Base-by-base conservation (phyloP, 257 asterid genomes). In the Rehmannia glutinosa region DNA sequence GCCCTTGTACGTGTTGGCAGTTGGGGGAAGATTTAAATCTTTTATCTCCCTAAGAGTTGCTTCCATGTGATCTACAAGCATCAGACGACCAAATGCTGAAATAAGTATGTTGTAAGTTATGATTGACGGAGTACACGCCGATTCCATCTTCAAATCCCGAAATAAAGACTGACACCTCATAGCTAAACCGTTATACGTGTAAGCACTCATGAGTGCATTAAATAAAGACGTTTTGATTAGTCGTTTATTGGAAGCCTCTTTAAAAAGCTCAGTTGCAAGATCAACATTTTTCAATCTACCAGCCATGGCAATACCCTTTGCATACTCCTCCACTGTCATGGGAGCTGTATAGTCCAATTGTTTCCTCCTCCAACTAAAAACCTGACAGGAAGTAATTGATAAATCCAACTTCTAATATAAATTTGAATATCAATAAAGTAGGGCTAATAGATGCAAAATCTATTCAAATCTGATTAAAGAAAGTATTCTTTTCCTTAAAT, bases 31-130 rank as follows among this genome's bases (percentile, higher is more conserved):
- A 55, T 80, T 79, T 70, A 68, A 66, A 39, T 77, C 85, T 45
- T 50, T 75, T n/a, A 88, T 64, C 81, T 88, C 96, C 63, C 53
- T 71, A 35, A 81, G 64, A 55, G 80, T 66, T 55, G 83, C 84
- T 71, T 88, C 90, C 99, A 91, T 94, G 83, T 80, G 96, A 81
- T 84, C 96, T 42, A 79, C 68, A 46, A 88, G 81, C 84, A 84
- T 54, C 70, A 82, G 33, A 41, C 95, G 84, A 38, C 97, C 96
- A 73, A 73, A 88, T 13, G 86, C 76, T 3, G 92, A 81, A 70
- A 94, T 86, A 58, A 93, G 88, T 77, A 94, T 82, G 82, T 91
- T 94, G 84, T 91, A 94, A 10, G 95, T 86, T 24, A 75, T 70
- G 53, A 88, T 78, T 20, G 97, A 79, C 3, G 97, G 99, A 30